phyloP scores from a whole-genome alignment of 352 stramenopile species.

The Pythium oligandrum region DNA sequence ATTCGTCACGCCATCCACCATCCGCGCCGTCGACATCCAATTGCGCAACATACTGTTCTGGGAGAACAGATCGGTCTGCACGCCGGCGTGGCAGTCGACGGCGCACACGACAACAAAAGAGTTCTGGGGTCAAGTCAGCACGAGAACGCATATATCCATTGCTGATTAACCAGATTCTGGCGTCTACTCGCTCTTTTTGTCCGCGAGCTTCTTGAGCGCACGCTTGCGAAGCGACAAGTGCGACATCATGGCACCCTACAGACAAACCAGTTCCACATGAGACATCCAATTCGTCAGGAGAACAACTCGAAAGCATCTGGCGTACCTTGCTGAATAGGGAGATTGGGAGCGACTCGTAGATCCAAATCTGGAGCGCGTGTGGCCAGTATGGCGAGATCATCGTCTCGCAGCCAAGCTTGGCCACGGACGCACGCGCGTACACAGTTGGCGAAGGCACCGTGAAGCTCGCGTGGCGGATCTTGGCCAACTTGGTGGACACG shows the following conservation, averaged over 20 bases:
- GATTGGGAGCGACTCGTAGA: constrained; percentile 87
- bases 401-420: constrained; percentile 91
- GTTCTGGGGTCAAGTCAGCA: too few species aligned
- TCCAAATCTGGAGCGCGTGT: constrained; percentile 94
- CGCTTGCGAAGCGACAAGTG: constrained; percentile 81
- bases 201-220: constrained; percentile 82
- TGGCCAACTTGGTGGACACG: constrained; percentile 98
- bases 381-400: constrained; percentile 94
- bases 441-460: constrained; percentile 89
- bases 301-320: constrained; percentile 43
- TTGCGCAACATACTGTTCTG: too few species aligned
- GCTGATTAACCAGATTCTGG: too few species aligned
- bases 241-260: constrained; percentile 60
- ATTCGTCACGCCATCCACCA: too few species aligned
- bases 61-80: too few species aligned
- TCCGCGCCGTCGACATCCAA: too few species aligned
- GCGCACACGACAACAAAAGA: too few species aligned
- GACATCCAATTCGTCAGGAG: not conserved
- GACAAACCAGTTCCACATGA: constrained; percentile 3
- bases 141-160: too few species aligned
- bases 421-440: constrained; percentile 91
- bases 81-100: too few species aligned
- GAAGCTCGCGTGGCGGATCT: constrained; percentile 94
- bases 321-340: constrained; percentile 78
- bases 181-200: constrained; percentile 77